A percentile compares a stretch with the other conserved stretches of the same genome.
These are phyloP conservation scores for Leucoagaricus sp. DNA, from an alignment of 1,284 basidiomycete species.

Conservation along the genomic window DNA sequence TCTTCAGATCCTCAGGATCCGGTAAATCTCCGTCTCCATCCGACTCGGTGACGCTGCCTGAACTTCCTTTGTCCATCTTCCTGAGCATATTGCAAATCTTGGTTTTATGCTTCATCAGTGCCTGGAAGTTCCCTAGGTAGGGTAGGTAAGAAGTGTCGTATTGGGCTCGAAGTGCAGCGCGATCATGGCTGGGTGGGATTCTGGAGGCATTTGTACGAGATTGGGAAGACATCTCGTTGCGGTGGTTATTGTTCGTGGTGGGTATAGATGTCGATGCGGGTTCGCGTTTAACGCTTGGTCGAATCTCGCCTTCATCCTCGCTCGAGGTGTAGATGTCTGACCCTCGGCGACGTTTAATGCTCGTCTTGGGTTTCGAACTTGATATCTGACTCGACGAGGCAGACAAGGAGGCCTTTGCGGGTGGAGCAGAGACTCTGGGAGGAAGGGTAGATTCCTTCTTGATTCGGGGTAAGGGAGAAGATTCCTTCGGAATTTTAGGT, in stretches of 20 bases:
- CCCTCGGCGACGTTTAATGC: slow-evolving; percentile 18
- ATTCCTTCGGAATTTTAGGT: slow-evolving; percentile 12
- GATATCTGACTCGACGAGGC: slow-evolving; percentile 4
- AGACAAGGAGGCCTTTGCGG: slow-evolving; percentile 3
- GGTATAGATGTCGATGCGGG: slow-evolving; percentile 13
- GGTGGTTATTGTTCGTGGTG: slow-evolving; percentile 1
- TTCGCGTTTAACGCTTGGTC: slow-evolving; percentile 14
- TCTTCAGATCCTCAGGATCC: slow-evolving; percentile 51
- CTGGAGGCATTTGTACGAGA: slow-evolving; percentile 24
- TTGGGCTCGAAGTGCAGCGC: slow-evolving; percentile 46
- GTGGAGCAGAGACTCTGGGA: slow-evolving; percentile 4
- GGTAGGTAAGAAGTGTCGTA: slow-evolving; percentile 52
- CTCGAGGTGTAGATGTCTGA: slow-evolving; percentile 31
- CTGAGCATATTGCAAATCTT: slow-evolving; percentile 47
- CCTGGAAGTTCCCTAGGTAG: slow-evolving; percentile 49
- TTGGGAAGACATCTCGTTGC: slow-evolving; percentile 15
- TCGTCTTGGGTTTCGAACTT: slow-evolving; percentile 15
- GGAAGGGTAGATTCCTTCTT: slow-evolving; percentile 12
- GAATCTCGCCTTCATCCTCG: slow-evolving; percentile 29
- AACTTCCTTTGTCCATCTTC: slow-evolving; percentile 31
- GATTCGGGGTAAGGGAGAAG: slow-evolving; percentile 12
- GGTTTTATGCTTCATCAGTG: slow-evolving; percentile 47
- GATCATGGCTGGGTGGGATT: slow-evolving; percentile 46
- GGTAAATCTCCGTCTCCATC: slow-evolving; percentile 52
- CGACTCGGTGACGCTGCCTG: slow-evolving; percentile 41